These are phyloP conservation scores for Rosa persica DNA, from an alignment of 306 rosid species.

Conservation along the genomic window DNA sequence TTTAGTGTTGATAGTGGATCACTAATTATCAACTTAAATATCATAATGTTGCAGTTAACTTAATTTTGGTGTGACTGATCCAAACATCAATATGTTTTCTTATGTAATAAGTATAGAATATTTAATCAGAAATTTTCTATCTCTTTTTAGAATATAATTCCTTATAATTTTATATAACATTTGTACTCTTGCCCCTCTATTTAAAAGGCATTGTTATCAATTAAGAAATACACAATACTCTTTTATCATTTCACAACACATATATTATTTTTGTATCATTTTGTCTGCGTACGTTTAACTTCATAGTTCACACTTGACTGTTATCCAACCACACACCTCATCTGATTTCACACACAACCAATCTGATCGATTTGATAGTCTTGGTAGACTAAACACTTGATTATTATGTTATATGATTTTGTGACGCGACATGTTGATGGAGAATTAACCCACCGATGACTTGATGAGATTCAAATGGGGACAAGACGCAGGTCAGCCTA, in stretches of 20 bases:
- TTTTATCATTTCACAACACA: no score
- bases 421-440: background rate
- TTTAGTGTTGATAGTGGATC: background rate
- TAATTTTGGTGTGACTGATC: no score
- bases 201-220: no score
- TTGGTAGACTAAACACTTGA: background rate
- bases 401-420: background rate
- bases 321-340: background rate
- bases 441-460: background rate
- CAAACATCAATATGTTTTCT: no score
- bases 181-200: no score
- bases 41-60: no score
- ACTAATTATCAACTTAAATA: background rate
- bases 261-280: background rate
- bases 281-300: background rate
- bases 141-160: no score
- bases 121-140: no score
- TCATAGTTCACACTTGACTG: background rate
- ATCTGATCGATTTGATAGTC: background rate
- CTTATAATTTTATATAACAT: no score
- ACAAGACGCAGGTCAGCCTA: constrained; percentile 41
- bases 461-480: constrained; percentile 17
- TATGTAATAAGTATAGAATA: no score
- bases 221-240: no score
- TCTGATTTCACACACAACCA: background rate